These are phyloP conservation scores for Cladosporium sp. DNA, from an alignment of 2,329 filamentous ascomycete genomes.

Conservation along the genomic window DNA sequence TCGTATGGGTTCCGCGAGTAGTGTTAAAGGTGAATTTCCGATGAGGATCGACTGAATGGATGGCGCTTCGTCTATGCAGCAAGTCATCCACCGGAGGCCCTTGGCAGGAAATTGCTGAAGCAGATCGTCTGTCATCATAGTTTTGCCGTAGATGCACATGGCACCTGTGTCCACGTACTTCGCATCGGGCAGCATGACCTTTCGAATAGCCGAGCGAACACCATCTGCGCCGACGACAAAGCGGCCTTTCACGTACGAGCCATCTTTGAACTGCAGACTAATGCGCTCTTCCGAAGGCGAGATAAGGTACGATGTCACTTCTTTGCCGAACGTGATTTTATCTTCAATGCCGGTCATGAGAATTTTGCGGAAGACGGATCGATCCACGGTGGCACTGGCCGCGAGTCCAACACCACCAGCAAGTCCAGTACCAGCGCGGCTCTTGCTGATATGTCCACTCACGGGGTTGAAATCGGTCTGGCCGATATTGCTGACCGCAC, in stretches of 20 bases:
- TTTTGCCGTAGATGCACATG: conserved; percentile 32
- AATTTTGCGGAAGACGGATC: conserved; percentile 26
- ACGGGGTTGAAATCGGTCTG: conserved; percentile 30
- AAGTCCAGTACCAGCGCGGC: conserved; percentile 25
- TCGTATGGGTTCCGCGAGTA: conserved; percentile 29
- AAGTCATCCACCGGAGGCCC: conserved; percentile 29
- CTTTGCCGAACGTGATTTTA: conserved; percentile 27
- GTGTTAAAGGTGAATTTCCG: conserved; percentile 27
- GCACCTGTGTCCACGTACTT: conserved; percentile 29
- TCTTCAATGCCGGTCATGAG: conserved; percentile 29
- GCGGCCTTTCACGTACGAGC: conserved; percentile 21
- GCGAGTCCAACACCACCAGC: conserved; percentile 24
- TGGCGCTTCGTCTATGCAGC: conserved; percentile 24
- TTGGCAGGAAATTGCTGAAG: conserved; percentile 25
- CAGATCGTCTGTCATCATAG: conserved; percentile 24
- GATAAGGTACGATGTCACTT: conserved; percentile 24
- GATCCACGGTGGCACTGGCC: conserved; percentile 28
- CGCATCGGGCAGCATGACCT: conserved; percentile 26
- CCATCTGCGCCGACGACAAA: conserved; percentile 32
- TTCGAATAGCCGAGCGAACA: conserved; percentile 29
- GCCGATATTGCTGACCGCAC: conserved; percentile 26
- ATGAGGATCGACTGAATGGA: conserved; percentile 30
- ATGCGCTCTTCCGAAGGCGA: conserved; percentile 21
- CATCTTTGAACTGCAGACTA: conserved; percentile 26
- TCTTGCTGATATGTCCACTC: conserved; percentile 27